phyloP scores from a whole-genome alignment of 148 eudicot species.

The Gaultheria prostrata region DNA sequence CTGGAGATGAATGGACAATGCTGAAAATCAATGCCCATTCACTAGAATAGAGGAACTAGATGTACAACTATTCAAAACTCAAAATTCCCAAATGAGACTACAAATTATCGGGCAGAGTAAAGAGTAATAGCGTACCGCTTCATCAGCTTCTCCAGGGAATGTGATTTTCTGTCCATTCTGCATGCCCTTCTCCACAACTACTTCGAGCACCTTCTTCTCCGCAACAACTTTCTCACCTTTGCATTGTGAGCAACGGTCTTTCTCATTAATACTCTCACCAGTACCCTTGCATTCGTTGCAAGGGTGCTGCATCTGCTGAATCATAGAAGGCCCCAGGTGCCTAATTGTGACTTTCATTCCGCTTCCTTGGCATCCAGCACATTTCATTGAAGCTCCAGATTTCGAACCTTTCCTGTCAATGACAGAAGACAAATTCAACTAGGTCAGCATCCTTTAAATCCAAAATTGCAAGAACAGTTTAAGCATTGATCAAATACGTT shows the following conservation, averaged over 20 bases:
- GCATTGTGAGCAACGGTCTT: slow-evolving; percentile 65
- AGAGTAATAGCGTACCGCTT: slow-evolving; percentile 45
- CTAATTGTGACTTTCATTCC: slow-evolving; percentile 69
- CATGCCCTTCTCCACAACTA: slow-evolving; percentile 75
- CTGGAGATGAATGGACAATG: neutral
- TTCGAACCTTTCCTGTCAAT: slow-evolving; percentile 61
- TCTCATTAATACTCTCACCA: slow-evolving; percentile 58
- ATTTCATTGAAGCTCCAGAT: slow-evolving; percentile 68
- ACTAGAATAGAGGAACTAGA: neutral
- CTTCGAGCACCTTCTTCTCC: slow-evolving; percentile 73
- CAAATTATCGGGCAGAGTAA: neutral
- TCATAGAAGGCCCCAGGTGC: slow-evolving; percentile 68
- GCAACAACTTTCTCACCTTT: slow-evolving; percentile 69
- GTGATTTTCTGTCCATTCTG: slow-evolving; percentile 65
- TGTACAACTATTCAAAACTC: neutral
- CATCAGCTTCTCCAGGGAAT: slow-evolving; percentile 75
- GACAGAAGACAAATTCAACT: neutral
- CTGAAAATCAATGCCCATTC: neutral
- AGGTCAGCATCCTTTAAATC: neutral
- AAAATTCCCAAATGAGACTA: neutral
- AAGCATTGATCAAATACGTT: neutral
- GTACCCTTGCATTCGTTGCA: slow-evolving; percentile 77
- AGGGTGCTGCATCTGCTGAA: slow-evolving; percentile 76
- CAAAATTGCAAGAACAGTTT: neutral
- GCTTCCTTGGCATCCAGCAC: slow-evolving; percentile 63